Percentiles rank a stretch among this genome's conserved stretches.
phyloP scores from a whole-genome alignment of 23 red algal genomes.

The Cyanidioschyzon merolae region DNA sequence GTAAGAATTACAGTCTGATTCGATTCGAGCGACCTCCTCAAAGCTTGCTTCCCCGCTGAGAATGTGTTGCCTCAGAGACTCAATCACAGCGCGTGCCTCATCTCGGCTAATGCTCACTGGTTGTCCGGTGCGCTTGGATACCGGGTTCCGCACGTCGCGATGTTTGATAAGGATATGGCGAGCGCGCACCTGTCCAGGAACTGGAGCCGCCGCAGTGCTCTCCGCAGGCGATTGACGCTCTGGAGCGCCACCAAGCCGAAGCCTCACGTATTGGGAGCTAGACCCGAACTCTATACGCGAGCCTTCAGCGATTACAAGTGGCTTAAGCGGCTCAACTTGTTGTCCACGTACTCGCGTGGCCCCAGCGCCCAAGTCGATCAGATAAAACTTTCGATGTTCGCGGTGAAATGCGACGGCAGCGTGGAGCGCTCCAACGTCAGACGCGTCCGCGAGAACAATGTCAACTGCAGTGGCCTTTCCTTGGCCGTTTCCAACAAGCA shows the following conservation, averaged over 20 bases:
- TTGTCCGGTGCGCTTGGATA: conserved; percentile 19
- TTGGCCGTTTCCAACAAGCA: neutral
- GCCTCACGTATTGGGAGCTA: neutral
- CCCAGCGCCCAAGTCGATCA: neutral
- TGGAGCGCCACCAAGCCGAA: neutral
- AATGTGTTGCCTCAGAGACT: conserved; percentile 33
- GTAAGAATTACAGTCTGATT: conserved; percentile 60
- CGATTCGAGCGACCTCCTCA: conserved; percentile 36
- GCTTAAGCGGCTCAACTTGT: neutral
- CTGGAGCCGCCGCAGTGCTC: neutral
- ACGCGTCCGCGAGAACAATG: neutral
- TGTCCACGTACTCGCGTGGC: neutral
- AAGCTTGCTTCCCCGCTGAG: conserved; percentile 32
- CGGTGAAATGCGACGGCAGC: conserved; percentile 14
- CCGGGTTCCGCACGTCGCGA: conserved; percentile 40
- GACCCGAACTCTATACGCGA: neutral
- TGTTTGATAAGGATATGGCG: conserved; percentile 77
- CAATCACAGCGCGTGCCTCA: conserved; percentile 35
- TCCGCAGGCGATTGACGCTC: neutral
- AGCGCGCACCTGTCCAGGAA: neutral
- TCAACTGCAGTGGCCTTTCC: neutral
- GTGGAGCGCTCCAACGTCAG: neutral
- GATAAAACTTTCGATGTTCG: neutral
- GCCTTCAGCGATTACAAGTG: neutral
- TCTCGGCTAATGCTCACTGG: conserved; percentile 25